phyloP scores from a whole-genome alignment of 2,329 filamentous ascomycete species.

The Cyclaneusma minus region DNA sequence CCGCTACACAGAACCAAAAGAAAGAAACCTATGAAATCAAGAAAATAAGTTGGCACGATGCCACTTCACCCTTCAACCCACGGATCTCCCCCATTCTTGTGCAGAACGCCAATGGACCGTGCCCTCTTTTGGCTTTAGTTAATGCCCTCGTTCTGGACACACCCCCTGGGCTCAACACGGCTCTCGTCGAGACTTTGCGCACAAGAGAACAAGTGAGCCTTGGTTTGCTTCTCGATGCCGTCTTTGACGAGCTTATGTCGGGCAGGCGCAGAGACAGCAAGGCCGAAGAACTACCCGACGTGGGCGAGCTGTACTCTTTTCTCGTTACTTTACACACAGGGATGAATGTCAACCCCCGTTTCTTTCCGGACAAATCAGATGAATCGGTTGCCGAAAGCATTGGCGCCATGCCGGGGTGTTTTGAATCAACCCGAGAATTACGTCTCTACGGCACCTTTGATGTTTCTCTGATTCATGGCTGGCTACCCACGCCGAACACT shows the following conservation, averaged over 20 bases:
- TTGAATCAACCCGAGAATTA: conserved; percentile 80
- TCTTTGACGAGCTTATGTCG: conserved; percentile 88
- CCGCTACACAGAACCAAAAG: conserved; percentile 10
- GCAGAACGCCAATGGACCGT: conserved; percentile 90
- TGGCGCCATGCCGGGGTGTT: conserved; percentile 48
- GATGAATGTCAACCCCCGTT: conserved; percentile 94
- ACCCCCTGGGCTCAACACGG: conserved; percentile 47
- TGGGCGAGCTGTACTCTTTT: conserved; percentile 77
- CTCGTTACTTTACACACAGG: conserved; percentile 81
- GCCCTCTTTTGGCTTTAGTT: conserved; percentile 80
- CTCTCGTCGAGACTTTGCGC: conserved; percentile 61
- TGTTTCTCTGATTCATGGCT: conserved; percentile 82
- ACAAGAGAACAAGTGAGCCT: conserved; percentile 80
- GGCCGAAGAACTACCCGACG: conserved; percentile 58
- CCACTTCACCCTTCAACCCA: conserved; percentile 39
- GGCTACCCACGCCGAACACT: conserved; percentile 59
- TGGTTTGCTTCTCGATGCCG: conserved; percentile 68
- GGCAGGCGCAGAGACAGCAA: conserved; percentile 47
- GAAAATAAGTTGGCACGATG: conserved; percentile 73
- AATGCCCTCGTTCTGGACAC: conserved; percentile 83
- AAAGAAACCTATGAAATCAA: conserved; percentile 84
- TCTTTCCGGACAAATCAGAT: conserved; percentile 44
- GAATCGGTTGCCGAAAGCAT: conserved; percentile 22
- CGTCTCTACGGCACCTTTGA: conserved; percentile 80
- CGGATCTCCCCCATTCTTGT: conserved; percentile 75